Base-by-base conservation (phyloP, 345 rosid species). In the Euphorbia tirucalli region DNA sequence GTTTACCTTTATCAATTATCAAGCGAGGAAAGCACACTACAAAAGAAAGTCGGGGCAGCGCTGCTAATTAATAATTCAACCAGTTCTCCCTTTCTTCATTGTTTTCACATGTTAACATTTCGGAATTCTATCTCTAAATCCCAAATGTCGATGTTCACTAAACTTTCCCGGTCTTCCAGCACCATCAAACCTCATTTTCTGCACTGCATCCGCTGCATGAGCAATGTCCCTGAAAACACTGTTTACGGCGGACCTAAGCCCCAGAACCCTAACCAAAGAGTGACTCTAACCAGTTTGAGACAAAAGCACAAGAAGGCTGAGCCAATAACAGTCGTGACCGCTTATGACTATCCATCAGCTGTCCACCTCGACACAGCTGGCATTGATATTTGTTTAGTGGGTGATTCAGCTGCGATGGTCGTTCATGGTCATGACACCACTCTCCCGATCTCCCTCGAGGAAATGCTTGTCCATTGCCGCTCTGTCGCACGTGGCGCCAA, bases 381-480 rank as follows among this genome's bases (percentile, higher is more conserved):
- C 27, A 86, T 95, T 24, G 97, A 95, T 71, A 68, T 92, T 61
- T 89, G 94, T 74, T 77, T 95, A 28, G 96, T 92, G 9, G 99
- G 99, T 5, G 97, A 95, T 77, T 90, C 99, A 0, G 97, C 98
- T 41, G 75, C 98, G 61, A 95, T 95, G 98, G 99, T 92, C 35
- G 93, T 95, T 65, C 99, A 95, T 78, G 97, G 98, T 21, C 84
- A 90, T 57, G 99, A 90, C 84, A 95, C 97, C 27, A 95, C 97
- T 3, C 95, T 95, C 73, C 99, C 97, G 21, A 87, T 95, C 80
- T 58, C 94, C 25, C 87, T 95, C 18, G 97, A 90, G 0, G 98
- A 95, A 75, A 95, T 95, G 96, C 94, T 95, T 41, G 93, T 88
- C 71, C 99, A 90, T 48, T 90, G 93, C 78, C 89, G 98, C 41